These are phyloP conservation scores for Magnolia officinalis DNA, from an alignment of 164 flowering plant genomes.

Conservation along the genomic window DNA sequence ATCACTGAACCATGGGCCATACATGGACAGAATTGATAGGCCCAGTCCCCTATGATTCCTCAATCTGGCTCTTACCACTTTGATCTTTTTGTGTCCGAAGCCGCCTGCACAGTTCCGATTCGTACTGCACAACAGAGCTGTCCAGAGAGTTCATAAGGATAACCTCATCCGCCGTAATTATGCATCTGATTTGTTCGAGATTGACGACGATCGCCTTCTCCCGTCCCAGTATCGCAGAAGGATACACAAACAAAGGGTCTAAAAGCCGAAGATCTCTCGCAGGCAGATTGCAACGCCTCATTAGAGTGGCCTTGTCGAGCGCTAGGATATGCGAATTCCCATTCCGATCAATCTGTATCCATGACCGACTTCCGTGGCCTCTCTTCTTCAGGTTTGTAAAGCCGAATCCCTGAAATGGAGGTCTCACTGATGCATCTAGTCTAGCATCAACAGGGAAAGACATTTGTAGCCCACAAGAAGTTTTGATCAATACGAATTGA, in stretches of 20 bases:
- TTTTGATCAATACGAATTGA: neutral
- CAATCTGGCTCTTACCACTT: conserved; percentile 41
- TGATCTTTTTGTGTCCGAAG: conserved; percentile 61
- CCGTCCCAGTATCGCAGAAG: conserved; percentile 81
- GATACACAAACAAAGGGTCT: conserved; percentile 92
- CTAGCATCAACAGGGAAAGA: conserved; percentile 1
- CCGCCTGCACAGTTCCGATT: conserved; percentile 72
- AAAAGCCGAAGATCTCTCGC: conserved; percentile 89
- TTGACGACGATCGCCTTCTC: conserved; percentile 95
- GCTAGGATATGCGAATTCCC: conserved; percentile 63
- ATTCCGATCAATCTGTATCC: conserved; percentile 74
- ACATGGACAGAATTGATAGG: neutral
- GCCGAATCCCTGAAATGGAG: conserved; percentile 28
- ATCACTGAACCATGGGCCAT: neutral
- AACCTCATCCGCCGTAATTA: conserved; percentile 94
- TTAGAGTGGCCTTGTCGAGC: conserved; percentile 75
- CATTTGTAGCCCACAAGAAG: neutral
- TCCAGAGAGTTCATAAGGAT: conserved; percentile 88
- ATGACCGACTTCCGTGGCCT: conserved; percentile 84
- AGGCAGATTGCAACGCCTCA: conserved; percentile 85
- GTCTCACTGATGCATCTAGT: conserved; percentile 13
- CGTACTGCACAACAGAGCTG: conserved; percentile 64
- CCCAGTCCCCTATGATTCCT: neutral
- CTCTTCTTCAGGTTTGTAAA: conserved; percentile 61
- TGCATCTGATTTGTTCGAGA: conserved; percentile 91